phyloP scores from a whole-genome alignment of 2,329 filamentous ascomycete species.

The Catunica adiposa region DNA sequence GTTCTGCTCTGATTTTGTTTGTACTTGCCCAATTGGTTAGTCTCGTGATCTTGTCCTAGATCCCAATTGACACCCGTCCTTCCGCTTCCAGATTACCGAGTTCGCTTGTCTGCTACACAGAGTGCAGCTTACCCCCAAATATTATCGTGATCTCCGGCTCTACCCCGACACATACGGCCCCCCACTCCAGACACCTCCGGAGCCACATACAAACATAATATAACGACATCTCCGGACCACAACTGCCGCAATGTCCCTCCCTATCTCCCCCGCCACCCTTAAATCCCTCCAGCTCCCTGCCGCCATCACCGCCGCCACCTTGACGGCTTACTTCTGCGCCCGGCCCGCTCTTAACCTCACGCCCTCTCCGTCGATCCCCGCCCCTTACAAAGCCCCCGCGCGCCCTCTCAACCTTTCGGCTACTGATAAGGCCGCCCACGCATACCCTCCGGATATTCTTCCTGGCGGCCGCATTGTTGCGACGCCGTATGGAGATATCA shows the following conservation, averaged over 20 bases:
- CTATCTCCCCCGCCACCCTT: slow-evolving; percentile 14
- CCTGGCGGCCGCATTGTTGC: slow-evolving; percentile 52
- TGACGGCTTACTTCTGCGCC: slow-evolving; percentile 23
- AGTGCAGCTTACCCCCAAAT: too few species aligned
- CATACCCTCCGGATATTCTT: slow-evolving; percentile 54
- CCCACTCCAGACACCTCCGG: too few species aligned
- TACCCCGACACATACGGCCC: too few species aligned
- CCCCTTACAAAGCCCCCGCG: slow-evolving; percentile 6
- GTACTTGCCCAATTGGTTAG: too few species aligned
- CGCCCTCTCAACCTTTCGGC: slow-evolving; percentile 17
- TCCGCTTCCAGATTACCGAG: too few species aligned
- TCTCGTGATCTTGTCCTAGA: too few species aligned
- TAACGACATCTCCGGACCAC: background rate
- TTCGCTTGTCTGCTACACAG: too few species aligned
- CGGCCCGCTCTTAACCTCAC: slow-evolving; percentile 17
- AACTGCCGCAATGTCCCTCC: slow-evolving; percentile 7
- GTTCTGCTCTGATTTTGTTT: too few species aligned
- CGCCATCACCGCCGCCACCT: slow-evolving; percentile 18
- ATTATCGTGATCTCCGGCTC: too few species aligned
- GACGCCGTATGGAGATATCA: slow-evolving; percentile 52
- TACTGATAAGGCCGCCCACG: slow-evolving; percentile 22
- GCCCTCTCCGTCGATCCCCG: slow-evolving; percentile 9
- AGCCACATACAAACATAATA: background rate
- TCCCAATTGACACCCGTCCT: too few species aligned
- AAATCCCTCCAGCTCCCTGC: slow-evolving; percentile 12